Percentiles rank a stretch among this genome's conserved stretches.
phyloP scores from a whole-genome alignment of 2,329 filamentous ascomycete genomes.

The Xenoacremonium recifei region DNA sequence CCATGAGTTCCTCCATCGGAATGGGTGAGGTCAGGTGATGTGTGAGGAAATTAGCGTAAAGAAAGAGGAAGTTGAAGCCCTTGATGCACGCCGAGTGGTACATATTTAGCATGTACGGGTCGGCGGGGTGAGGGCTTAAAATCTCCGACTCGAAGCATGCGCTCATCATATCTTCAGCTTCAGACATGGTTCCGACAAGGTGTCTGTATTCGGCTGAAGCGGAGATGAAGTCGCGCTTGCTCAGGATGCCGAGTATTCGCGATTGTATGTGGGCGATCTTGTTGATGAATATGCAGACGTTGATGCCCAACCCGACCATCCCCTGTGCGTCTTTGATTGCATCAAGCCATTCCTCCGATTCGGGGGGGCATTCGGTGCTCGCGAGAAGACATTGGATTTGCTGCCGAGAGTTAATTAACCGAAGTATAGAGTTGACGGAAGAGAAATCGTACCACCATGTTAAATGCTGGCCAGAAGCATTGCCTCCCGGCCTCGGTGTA shows the following conservation, averaged over 20 bases:
- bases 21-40: conserved; percentile 26
- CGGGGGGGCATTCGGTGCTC: conserved; percentile 33
- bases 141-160: conserved; percentile 12
- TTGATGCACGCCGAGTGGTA: conserved; percentile 34
- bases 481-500: conserved; percentile 22
- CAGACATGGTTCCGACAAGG: conserved; percentile 23
- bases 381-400: conserved; percentile 36
- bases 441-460: conserved; percentile 32
- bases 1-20: conserved; percentile 22
- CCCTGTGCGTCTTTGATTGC: conserved; percentile 24
- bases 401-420: conserved; percentile 15
- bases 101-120: conserved; percentile 33
- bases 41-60: conserved; percentile 35
- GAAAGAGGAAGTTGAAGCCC: conserved; percentile 31
- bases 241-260: conserved; percentile 26
- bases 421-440: neutral
- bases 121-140: conserved; percentile 10
- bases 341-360: conserved; percentile 35
- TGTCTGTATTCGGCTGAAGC: conserved; percentile 27
- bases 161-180: conserved; percentile 23
- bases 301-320: conserved; percentile 21
- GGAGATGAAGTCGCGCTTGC: conserved; percentile 22
- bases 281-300: conserved; percentile 27
- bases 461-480: conserved; percentile 39
- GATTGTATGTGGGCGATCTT: conserved; percentile 27